These are phyloP conservation scores for Hyphopichia homilentoma DNA, from an alignment of 805 yeast species.

Conservation along the genomic window DNA sequence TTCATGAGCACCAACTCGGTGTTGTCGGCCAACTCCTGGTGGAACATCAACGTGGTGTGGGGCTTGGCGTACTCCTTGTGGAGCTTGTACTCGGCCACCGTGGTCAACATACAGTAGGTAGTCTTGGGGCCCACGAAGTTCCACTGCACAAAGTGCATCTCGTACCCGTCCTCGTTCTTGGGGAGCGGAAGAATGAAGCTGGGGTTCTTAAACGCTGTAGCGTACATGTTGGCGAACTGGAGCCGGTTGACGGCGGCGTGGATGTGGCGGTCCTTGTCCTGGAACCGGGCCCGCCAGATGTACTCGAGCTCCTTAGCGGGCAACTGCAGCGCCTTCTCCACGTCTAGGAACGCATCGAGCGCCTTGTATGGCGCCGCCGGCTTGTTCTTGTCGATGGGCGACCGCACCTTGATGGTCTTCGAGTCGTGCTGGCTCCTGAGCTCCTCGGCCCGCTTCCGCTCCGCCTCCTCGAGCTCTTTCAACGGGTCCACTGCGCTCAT, in stretches of 20 bases:
- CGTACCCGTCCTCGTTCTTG: constrained; percentile 53
- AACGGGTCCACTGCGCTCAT: constrained; percentile 66
- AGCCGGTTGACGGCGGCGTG: constrained; percentile 59
- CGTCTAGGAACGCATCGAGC: constrained; percentile 64
- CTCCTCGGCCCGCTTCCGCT: constrained; percentile 34
- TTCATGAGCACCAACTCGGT: constrained; percentile 78
- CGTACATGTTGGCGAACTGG: constrained; percentile 60
- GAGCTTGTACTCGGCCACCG: constrained; percentile 85
- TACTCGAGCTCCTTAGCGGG: constrained; percentile 63
- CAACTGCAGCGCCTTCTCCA: constrained; percentile 58
- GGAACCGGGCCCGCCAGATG: constrained; percentile 88
- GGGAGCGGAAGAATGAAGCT: constrained; percentile 90
- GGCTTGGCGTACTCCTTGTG: constrained; percentile 93
- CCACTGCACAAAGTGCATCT: constrained; percentile 95
- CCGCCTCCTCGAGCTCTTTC: constrained; percentile 58
- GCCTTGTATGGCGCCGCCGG: constrained; percentile 61
- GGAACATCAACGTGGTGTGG: constrained; percentile 87
- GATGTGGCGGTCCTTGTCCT: constrained; percentile 52
- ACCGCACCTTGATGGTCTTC: constrained; percentile 28
- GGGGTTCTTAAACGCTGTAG: constrained; percentile 70
- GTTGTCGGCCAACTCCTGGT: constrained; percentile 62
- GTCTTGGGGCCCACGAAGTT: constrained; percentile 79
- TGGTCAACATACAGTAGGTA: constrained; percentile 84
- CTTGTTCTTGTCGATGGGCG: constrained; percentile 31
- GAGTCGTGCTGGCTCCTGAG: constrained; percentile 17